phyloP scores from a whole-genome alignment of 805 yeast species.

The Metschnikowia arizonensis region DNA sequence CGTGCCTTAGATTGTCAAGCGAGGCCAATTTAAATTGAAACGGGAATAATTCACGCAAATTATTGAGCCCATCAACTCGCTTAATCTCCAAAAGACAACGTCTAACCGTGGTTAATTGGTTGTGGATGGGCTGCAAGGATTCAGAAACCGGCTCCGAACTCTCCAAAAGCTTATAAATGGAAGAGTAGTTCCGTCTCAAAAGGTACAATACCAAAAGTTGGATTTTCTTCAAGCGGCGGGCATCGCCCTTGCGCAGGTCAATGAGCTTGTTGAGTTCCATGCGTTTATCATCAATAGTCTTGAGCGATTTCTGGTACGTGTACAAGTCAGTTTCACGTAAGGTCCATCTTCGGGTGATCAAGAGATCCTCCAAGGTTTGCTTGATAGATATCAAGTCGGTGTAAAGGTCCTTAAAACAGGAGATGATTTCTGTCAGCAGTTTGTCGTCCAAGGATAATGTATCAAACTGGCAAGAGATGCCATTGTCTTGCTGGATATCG shows the following conservation, averaged over 20 bases:
- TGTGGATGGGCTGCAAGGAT: conserved; percentile 87
- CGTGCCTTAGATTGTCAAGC: conserved; percentile 77
- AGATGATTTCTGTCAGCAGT: conserved; percentile 39
- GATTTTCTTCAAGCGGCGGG: conserved; percentile 26
- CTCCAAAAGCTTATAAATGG: conserved; percentile 83
- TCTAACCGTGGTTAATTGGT: conserved; percentile 87
- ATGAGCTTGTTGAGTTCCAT: conserved; percentile 32
- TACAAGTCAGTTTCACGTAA: conserved; percentile 92
- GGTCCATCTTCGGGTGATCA: conserved; percentile 96
- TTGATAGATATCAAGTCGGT: conserved; percentile 61
- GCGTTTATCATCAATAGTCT: conserved; percentile 69
- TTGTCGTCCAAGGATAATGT: conserved; percentile 21
- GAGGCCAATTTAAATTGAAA: conserved; percentile 92
- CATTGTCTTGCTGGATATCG: conserved; percentile 38
- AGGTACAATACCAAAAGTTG: conserved; percentile 62
- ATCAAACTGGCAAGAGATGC: conserved; percentile 23
- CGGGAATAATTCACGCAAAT: conserved; percentile 87
- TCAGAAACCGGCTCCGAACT: conserved; percentile 95
- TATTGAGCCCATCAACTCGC: conserved; percentile 86
- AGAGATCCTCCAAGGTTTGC: conserved; percentile 70
- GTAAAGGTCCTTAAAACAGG: conserved; percentile 49
- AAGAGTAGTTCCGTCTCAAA: conserved; percentile 85
- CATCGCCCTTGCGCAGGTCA: conserved; percentile 15
- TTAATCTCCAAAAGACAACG: conserved; percentile 86
- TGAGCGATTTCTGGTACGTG: conserved; percentile 70